These are phyloP conservation scores for Petunia axillaris DNA, from an alignment of 257 asterid genomes.

Conservation along the genomic window DNA sequence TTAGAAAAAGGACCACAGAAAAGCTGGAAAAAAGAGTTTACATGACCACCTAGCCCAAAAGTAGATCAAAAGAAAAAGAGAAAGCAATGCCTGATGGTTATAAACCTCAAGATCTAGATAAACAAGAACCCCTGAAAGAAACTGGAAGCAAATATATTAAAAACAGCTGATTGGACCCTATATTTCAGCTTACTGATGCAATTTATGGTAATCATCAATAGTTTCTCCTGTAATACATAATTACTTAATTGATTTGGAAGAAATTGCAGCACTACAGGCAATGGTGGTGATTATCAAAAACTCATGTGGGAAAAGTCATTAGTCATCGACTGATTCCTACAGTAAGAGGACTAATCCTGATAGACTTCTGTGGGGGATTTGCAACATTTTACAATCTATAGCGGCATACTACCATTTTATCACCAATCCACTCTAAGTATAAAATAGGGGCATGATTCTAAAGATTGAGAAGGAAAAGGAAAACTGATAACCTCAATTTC, in stretches of 20 bases:
- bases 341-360: not conserved
- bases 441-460: too few species aligned
- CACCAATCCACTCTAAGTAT: too few species aligned
- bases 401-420: not conserved
- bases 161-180: not conserved
- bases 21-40: not conserved
- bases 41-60: not conserved
- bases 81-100: not conserved
- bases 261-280: not conserved
- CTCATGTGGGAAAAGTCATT: not conserved
- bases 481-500: not conserved
- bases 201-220: not conserved
- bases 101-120: not conserved
- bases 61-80: not conserved
- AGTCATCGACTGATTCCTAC: not conserved
- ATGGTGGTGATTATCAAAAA: not conserved
- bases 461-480: not conserved
- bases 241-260: not conserved
- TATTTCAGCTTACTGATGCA: not conserved
- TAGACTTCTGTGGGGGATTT: not conserved
- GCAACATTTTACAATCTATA: not conserved
- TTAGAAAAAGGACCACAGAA: not conserved
- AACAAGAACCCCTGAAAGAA: not conserved
- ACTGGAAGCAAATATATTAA: not conserved
- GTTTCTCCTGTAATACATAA: not conserved